These are phyloP conservation scores for Yarrowia sp. DNA, from an alignment of 805 yeast genomes.

Conservation along the genomic window DNA sequence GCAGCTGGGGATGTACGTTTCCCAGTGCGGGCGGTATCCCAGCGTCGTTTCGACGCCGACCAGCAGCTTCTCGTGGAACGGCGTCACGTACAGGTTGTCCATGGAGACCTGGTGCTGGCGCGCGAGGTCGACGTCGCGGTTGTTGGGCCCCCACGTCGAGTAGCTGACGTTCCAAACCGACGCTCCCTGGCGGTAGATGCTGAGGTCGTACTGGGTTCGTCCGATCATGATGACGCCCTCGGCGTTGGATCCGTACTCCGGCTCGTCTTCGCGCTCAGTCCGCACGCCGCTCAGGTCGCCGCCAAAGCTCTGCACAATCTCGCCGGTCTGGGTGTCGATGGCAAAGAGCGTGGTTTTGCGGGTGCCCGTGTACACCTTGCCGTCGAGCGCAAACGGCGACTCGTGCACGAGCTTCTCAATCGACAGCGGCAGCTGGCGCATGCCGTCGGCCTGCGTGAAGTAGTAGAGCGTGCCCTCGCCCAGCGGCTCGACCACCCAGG, in stretches of 20 bases:
- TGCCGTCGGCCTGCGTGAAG: slow-evolving; percentile 70
- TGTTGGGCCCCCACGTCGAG: slow-evolving; percentile 89
- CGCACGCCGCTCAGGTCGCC: slow-evolving; percentile 38
- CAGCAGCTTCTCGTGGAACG: slow-evolving; percentile 76
- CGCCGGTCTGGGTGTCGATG: slow-evolving; percentile 72
- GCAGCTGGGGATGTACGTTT: slow-evolving; percentile 65
- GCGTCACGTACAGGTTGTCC: slow-evolving; percentile 77
- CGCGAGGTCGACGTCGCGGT: slow-evolving; percentile 61
- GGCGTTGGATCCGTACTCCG: slow-evolving; percentile 25
- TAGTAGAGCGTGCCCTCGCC: slow-evolving; percentile 81
- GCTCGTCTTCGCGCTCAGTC: slow-evolving; percentile 29
- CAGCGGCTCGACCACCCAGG: slow-evolving; percentile 90
- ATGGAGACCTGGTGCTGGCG: slow-evolving; percentile 47
- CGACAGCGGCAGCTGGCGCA: slow-evolving; percentile 77
- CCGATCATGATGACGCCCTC: slow-evolving; percentile 37
- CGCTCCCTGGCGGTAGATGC: slow-evolving; percentile 69
- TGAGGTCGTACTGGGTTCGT: slow-evolving; percentile 41
- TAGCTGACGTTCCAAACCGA: slow-evolving; percentile 83
- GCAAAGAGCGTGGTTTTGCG: slow-evolving; percentile 73
- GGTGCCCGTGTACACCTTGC: slow-evolving; percentile 84
- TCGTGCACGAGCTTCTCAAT: slow-evolving; percentile 73
- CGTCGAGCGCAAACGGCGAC: slow-evolving; percentile 82
- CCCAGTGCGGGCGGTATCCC: slow-evolving; percentile 75
- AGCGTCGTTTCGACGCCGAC: slow-evolving; percentile 57
- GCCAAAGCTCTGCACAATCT: slow-evolving; percentile 68